A percentile compares a stretch with the other conserved stretches of the same genome.
These are phyloP conservation scores for Nymphaea colorata DNA, from an alignment of 164 flowering plant genomes.

Conservation along the genomic window DNA sequence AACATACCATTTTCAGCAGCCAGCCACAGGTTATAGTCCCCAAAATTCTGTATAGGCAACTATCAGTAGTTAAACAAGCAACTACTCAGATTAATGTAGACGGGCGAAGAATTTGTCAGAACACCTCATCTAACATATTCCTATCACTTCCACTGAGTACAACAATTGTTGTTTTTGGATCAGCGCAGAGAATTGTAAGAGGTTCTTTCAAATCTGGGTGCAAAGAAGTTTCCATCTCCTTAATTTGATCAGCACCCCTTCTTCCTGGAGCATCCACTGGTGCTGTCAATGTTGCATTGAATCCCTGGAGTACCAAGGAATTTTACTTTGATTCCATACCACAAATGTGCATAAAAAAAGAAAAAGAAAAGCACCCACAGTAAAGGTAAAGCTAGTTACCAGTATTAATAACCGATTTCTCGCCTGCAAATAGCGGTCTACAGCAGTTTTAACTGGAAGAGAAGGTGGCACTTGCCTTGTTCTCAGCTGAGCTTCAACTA, in stretches of 20 bases:
- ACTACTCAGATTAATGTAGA: no score
- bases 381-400: conserved; percentile 22
- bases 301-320: conserved; percentile 38
- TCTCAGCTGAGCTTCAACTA: conserved; percentile 65
- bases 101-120: background rate
- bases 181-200: conserved; percentile 39
- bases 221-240: conserved; percentile 70
- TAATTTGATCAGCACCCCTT: conserved; percentile 66
- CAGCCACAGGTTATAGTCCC: conserved; percentile 70
- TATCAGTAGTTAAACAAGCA: background rate
- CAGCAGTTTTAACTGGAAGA: conserved; percentile 41
- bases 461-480: conserved; percentile 50
- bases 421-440: conserved; percentile 36
- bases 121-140: conserved; percentile 45
- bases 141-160: conserved; percentile 78
- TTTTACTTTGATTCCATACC: no score
- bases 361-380: background rate
- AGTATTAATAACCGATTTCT: conserved; percentile 60
- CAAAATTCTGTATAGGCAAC: conserved; percentile 50
- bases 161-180: conserved; percentile 59
- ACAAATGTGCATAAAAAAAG: background rate
- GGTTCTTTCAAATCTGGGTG: conserved; percentile 59
- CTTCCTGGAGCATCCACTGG: conserved; percentile 58
- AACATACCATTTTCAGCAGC: conserved; percentile 93
- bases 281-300: conserved; percentile 71